phyloP scores from a whole-genome alignment of 331 rosid genomes.

The Pyracantha coccinea region DNA sequence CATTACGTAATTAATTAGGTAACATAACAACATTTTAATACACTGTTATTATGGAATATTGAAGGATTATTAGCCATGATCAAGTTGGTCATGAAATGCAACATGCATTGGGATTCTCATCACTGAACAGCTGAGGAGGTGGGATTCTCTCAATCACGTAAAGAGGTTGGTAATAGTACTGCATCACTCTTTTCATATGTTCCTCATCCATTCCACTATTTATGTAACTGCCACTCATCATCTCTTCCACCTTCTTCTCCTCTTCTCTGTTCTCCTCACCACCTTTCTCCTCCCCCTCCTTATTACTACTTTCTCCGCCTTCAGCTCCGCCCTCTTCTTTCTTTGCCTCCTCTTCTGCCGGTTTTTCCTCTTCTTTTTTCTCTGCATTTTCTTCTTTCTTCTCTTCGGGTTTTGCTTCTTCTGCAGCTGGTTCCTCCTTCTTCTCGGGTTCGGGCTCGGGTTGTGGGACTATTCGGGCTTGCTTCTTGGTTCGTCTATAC shows the following conservation, averaged over 20 bases:
- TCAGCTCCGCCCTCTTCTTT: slow-evolving; percentile 15
- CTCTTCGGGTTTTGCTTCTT: slow-evolving; percentile 22
- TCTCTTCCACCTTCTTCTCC: slow-evolving; percentile 21
- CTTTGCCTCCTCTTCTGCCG: slow-evolving; percentile 21
- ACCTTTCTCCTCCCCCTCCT: slow-evolving; percentile 32
- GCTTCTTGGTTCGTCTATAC: slow-evolving; percentile 77
- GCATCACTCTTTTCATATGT: slow-evolving; percentile 68
- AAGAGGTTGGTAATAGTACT: slow-evolving; percentile 49
- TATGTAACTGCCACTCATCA: slow-evolving; percentile 1
- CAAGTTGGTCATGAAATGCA: slow-evolving; percentile 38
- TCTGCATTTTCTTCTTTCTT: slow-evolving; percentile 15
- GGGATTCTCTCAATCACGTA: slow-evolving; percentile 65
- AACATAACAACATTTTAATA: neutral
- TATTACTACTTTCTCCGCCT: neutral
- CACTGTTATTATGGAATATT: neutral
- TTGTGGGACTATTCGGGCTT: slow-evolving; percentile 63
- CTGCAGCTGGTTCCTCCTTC: slow-evolving; percentile 29
- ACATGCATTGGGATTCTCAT: slow-evolving; percentile 91
- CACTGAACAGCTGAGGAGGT: slow-evolving; percentile 89
- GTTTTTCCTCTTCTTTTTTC: slow-evolving; percentile 21
- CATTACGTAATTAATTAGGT: neutral
- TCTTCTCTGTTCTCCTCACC: slow-evolving; percentile 27
- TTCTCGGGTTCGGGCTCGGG: slow-evolving; percentile 45
- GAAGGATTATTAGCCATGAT: neutral
- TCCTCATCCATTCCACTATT: slow-evolving; percentile 39